Conservation (phyloP, 2,329 filamentous ascomycete genomes). For the Microdochium bolleyi region DNA sequence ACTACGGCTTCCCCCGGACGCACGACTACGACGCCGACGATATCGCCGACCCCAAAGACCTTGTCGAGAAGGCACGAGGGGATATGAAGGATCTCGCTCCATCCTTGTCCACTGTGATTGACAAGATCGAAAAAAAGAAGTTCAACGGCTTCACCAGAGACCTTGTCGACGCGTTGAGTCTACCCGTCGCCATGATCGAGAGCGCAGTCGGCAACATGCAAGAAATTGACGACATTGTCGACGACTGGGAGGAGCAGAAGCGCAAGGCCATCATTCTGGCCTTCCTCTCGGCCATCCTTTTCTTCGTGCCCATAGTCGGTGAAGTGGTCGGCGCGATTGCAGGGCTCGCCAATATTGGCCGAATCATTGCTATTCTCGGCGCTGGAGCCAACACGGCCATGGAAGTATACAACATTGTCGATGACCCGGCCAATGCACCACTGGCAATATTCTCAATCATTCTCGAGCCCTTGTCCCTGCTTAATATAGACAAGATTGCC, state of each 20-base stretch:
- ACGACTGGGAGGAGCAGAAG: slow-evolving; percentile 15
- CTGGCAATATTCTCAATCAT: too few species aligned
- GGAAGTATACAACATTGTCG: too few species aligned
- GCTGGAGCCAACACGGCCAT: too few species aligned
- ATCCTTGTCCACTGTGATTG: slow-evolving; percentile 3
- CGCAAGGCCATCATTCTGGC: slow-evolving; percentile 15
- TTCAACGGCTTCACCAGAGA: slow-evolving; percentile 4
- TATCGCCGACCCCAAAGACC: slow-evolving; percentile 12
- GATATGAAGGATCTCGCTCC: slow-evolving; percentile 6
- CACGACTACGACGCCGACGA: slow-evolving; percentile 5
- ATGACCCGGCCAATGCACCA: too few species aligned
- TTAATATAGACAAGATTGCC: too few species aligned
- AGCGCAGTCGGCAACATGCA: slow-evolving; percentile 12
- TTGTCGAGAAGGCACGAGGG: slow-evolving; percentile 3
- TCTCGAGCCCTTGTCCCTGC: too few species aligned
- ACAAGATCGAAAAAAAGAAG: slow-evolving; percentile 1
- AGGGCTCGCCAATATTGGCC: not conserved
- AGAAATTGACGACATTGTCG: slow-evolving; percentile 10
- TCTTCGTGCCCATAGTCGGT: slow-evolving; percentile 15
- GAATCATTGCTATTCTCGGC: too few species aligned
- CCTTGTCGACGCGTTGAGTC: slow-evolving; percentile 9
- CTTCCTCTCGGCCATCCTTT: slow-evolving; percentile 17
- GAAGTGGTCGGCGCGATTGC: slow-evolving; percentile 3
- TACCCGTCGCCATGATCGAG: slow-evolving; percentile 11
- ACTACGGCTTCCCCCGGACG: slow-evolving; percentile 8